Evolutionary conservation across 1,284 basidiomycete genomes (phyloP).

Genomic region (Cryptococcus sp.): DNA sequence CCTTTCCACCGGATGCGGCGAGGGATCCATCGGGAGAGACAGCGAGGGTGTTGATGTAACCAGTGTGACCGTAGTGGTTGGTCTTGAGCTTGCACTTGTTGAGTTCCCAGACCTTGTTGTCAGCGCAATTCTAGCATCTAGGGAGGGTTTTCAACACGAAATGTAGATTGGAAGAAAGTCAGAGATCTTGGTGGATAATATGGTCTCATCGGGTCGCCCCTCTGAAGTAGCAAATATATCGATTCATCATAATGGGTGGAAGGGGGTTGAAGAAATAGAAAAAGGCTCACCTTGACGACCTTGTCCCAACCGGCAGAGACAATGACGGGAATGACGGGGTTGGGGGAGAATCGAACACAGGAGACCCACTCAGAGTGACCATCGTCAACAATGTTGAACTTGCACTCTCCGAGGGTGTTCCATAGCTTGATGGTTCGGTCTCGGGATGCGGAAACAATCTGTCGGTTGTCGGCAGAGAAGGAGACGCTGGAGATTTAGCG

Average conservation of each 20-base stretch:
- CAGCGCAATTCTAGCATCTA: slow-evolving; percentile 5
- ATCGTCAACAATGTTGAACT: slow-evolving; percentile 99
- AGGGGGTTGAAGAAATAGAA: slow-evolving; percentile 4
- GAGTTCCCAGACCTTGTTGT: slow-evolving; percentile 91
- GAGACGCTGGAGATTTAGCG: slow-evolving; percentile 57
- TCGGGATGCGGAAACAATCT: slow-evolving; percentile 97
- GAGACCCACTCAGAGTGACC: slow-evolving; percentile 98
- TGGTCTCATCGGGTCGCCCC: slow-evolving; percentile 66
- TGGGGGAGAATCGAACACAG: slow-evolving; percentile 99
- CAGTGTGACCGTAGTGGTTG: slow-evolving; percentile 99
- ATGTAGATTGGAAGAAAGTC: slow-evolving; percentile 34
- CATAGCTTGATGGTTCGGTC: slow-evolving; percentile 99
- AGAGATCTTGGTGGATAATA: slow-evolving; percentile 72
- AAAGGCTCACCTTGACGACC: slow-evolving; percentile 87
- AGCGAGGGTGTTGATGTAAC: slow-evolving; percentile 98
- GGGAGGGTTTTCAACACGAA: neutral
- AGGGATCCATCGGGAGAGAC: slow-evolving; percentile 99
- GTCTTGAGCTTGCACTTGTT: slow-evolving; percentile 99
- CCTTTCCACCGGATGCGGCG: slow-evolving; percentile 98
- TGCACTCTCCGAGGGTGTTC: slow-evolving; percentile 99
- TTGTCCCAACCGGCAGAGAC: slow-evolving; percentile 99
- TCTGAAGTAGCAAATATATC: slow-evolving; percentile 82
- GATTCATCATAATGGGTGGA: slow-evolving; percentile 52
- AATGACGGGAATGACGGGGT: slow-evolving; percentile 96
- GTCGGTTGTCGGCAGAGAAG: slow-evolving; percentile 96